Conservation (phyloP, 2,329 filamentous ascomycete genomes). For the Penicillium psychrosexuale region DNA sequence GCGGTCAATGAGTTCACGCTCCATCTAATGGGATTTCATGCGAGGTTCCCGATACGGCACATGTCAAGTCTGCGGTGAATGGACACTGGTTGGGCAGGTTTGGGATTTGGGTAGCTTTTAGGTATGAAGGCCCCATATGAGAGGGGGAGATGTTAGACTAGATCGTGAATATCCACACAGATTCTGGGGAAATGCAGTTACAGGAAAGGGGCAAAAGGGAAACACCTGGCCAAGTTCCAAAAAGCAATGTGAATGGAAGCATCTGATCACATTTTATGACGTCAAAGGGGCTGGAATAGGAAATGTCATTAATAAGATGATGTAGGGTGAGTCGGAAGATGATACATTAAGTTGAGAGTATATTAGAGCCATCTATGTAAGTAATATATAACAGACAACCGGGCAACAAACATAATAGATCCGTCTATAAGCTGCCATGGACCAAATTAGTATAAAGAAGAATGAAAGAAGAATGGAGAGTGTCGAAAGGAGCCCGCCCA, state of each 20-base stretch:
- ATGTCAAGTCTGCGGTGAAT: not conserved
- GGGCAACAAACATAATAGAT: not conserved
- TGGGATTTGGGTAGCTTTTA: constrained; percentile 2
- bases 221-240: too few relatives aligned
- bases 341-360: not conserved
- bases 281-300: not conserved
- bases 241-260: too few relatives aligned
- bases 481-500: not conserved
- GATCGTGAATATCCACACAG: not conserved
- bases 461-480: not conserved
- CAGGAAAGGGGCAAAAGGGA: not conserved
- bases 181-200: not conserved
- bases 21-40: not conserved
- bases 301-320: not conserved
- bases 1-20: constrained; percentile 6
- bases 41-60: not conserved
- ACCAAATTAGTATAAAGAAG: too few relatives aligned
- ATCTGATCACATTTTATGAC: not conserved
- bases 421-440: not conserved
- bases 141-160: not conserved
- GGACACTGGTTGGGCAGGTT: not conserved
- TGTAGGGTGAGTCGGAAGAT: not conserved
- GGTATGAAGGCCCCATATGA: not conserved
- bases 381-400: too few relatives aligned
- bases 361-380: not conserved